Conservation (phyloP, 306 rosid genomes). For the Medicago lupulina region DNA sequence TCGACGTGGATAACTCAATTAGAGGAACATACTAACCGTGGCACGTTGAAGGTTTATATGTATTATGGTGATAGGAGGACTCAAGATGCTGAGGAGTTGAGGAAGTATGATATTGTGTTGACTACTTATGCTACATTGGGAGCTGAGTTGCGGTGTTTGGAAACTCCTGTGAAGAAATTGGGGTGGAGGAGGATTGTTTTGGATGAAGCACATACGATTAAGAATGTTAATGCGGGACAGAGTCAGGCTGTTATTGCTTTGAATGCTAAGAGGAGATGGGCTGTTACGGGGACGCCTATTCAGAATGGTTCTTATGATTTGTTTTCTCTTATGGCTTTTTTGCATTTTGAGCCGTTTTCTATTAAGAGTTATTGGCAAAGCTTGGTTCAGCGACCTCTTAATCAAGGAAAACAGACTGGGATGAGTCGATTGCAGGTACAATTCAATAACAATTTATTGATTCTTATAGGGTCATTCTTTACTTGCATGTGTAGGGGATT, state of each 20-base stretch:
- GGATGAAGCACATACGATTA: conserved; percentile 85
- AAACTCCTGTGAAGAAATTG: conserved; percentile 52
- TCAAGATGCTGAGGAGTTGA: conserved; percentile 52
- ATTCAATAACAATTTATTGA: not conserved
- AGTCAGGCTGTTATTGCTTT: conserved; percentile 58
- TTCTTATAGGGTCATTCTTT: not conserved
- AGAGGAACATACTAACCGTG: conserved; percentile 62
- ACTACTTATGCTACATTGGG: conserved; percentile 72
- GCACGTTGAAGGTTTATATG: conserved; percentile 65
- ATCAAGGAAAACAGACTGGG: conserved; percentile 53
- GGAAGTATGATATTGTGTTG: conserved; percentile 69
- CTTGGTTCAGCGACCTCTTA: conserved; percentile 77
- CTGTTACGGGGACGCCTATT: conserved; percentile 82
- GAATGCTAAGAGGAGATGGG: conserved; percentile 74
- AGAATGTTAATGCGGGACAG: conserved; percentile 63
- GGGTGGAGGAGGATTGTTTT: conserved; percentile 79
- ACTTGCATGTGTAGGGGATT: not conserved
- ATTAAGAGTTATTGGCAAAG: conserved; percentile 65
- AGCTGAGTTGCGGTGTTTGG: conserved; percentile 34
- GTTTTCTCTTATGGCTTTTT: conserved; percentile 77
- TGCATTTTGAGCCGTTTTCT: conserved; percentile 80
- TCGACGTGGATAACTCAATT: conserved; percentile 72
- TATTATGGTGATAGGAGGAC: conserved; percentile 81
- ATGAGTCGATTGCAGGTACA: conserved; percentile 77
- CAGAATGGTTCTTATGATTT: conserved; percentile 77